phyloP scores from a whole-genome alignment of 441 rosid genomes.

The Croton setiger region DNA sequence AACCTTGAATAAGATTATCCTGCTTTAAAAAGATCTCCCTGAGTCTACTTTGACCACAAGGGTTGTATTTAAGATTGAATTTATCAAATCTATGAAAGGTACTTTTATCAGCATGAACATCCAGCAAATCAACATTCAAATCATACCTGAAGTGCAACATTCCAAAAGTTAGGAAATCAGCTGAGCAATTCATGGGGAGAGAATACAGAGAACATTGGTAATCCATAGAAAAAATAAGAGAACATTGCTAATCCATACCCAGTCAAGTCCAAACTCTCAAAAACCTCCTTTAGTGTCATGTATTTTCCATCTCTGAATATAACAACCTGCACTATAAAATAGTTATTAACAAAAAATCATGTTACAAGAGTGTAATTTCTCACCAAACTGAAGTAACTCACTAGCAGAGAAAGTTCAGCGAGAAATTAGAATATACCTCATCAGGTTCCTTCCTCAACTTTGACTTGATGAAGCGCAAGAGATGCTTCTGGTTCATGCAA shows the following conservation, averaged over 20 bases:
- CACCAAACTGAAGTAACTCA: not conserved
- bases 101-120: constrained; percentile 81
- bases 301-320: constrained; percentile 80
- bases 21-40: constrained; percentile 76
- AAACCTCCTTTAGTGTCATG: constrained; percentile 64
- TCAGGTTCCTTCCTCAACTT: constrained; percentile 69
- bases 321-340: constrained; percentile 46
- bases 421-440: constrained; percentile 40
- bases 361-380: not conserved
- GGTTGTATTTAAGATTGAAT: constrained; percentile 77
- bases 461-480: constrained; percentile 66
- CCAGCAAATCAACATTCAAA: constrained; percentile 73
- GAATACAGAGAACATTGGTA: not conserved
- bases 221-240: constrained; percentile 18
- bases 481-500: constrained; percentile 85
- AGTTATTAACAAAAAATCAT: not conserved
- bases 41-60: constrained; percentile 81
- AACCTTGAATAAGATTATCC: constrained; percentile 80
- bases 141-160: constrained; percentile 44
- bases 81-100: constrained; percentile 77
- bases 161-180: constrained; percentile 5
- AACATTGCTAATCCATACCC: constrained; percentile 36
- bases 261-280: constrained; percentile 69
- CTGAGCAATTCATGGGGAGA: constrained; percentile 3
- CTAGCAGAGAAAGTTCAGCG: not conserved